Evolutionary conservation across 164 flowering plant genomes (phyloP).

Genomic region (Magnolia kwangsiensis): DNA sequence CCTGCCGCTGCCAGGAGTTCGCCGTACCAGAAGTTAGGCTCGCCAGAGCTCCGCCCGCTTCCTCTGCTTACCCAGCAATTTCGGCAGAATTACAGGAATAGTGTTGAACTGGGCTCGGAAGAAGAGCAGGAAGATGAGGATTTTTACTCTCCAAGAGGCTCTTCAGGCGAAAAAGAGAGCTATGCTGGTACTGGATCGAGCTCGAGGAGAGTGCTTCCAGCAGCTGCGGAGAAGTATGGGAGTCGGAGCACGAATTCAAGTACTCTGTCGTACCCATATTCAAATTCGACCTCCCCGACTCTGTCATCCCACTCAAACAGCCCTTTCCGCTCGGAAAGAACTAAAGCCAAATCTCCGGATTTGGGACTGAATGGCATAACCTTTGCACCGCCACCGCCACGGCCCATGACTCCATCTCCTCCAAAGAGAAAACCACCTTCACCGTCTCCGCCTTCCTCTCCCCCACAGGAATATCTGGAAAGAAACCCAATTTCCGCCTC

Average conservation of each 20-base stretch:
- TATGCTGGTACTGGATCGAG: constrained; percentile 39
- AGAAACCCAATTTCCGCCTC: background rate
- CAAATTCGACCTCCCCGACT: constrained; percentile 22
- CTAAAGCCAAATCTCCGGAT: constrained; percentile 1
- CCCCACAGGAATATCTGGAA: constrained; percentile 12
- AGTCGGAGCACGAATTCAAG: constrained; percentile 36
- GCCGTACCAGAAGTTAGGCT: constrained; percentile 45
- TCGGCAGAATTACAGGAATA: constrained; percentile 16
- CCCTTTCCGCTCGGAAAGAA: constrained; percentile 3
- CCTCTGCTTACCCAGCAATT: constrained; percentile 44
- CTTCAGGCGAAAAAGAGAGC: constrained; percentile 34
- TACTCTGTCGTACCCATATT: constrained; percentile 43
- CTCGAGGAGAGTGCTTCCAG: constrained; percentile 32
- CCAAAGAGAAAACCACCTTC: constrained; percentile 27
- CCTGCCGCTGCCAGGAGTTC: constrained; percentile 7
- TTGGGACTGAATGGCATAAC: background rate
- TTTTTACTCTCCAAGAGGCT: constrained; percentile 63
- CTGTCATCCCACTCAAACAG: background rate
- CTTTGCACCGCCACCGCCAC: constrained; percentile 26
- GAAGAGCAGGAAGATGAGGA: constrained; percentile 50
- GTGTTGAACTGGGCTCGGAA: constrained; percentile 12
- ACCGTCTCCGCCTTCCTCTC: constrained; percentile 27
- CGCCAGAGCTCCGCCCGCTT: constrained; percentile 69
- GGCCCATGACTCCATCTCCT: constrained; percentile 27
- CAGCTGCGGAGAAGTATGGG: constrained; percentile 21